Evolutionary conservation across 2,329 filamentous ascomycete genomes (phyloP).

Genomic region (Clonostachys rosea): DNA sequence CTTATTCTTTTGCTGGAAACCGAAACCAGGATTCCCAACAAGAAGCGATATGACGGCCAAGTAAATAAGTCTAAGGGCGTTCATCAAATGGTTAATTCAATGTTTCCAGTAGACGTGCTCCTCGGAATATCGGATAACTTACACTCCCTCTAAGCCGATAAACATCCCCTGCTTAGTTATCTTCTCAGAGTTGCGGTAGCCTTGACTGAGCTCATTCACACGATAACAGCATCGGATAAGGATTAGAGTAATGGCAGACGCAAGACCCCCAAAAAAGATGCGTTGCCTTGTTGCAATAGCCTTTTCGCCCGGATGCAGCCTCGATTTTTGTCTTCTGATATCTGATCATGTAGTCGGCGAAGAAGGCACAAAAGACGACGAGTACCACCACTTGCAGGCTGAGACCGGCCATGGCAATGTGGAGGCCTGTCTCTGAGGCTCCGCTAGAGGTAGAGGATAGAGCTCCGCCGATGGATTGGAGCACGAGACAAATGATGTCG

Average conservation of each 20-base stretch:
- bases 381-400: conserved; percentile 52
- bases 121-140: conserved; percentile 7
- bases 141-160: conserved; percentile 44
- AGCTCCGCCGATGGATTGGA: conserved; percentile 47
- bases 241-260: conserved; percentile 51
- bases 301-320: conserved; percentile 1
- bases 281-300: conserved; percentile 14
- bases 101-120: too few species aligned
- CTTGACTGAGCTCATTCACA: conserved; percentile 60
- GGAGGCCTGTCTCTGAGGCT: conserved; percentile 21
- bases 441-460: conserved; percentile 20
- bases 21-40: too few species aligned
- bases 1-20: too few species aligned
- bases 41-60: too few species aligned
- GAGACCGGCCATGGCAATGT: conserved; percentile 42
- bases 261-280: conserved; percentile 48
- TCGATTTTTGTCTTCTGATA: conserved; percentile 5
- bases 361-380: conserved; percentile 40
- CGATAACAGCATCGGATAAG: conserved; percentile 60
- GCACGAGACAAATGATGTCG: conserved; percentile 43
- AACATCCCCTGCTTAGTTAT: conserved; percentile 48
- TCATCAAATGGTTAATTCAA: too few species aligned
- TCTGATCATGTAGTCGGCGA: conserved; percentile 40
- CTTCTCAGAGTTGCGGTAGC: conserved; percentile 49
- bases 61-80: too few species aligned